Percentiles rank a stretch among this genome's conserved stretches.
These are phyloP conservation scores for Leishmania aethiopica DNA, from an alignment of 208 protist genomes.

Conservation along the genomic window DNA sequence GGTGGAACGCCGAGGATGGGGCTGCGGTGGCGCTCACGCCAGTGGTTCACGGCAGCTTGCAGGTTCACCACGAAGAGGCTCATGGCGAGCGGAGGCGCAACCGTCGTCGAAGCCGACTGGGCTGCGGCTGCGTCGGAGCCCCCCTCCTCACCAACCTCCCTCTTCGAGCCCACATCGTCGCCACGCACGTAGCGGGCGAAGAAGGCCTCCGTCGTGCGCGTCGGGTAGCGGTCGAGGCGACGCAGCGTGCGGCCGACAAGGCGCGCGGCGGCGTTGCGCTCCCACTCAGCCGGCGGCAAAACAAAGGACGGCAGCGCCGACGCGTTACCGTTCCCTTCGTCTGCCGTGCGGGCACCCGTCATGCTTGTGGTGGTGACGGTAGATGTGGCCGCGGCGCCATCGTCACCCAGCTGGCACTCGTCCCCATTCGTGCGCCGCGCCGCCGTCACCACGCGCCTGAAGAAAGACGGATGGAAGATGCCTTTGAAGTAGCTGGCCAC, in stretches of 20 bases:
- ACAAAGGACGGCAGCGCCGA: background rate
- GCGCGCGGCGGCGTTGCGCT: constrained; percentile 27
- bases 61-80: constrained; percentile 43
- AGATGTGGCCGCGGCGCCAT: background rate
- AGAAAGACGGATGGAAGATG: constrained; percentile 51
- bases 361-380: background rate
- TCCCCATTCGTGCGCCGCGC: background rate
- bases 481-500: constrained; percentile 65
- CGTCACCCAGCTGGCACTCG: background rate
- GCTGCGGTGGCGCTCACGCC: background rate
- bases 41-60: constrained; percentile 19
- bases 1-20: background rate
- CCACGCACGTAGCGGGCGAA: constrained; percentile 37
- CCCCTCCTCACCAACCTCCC: background rate
- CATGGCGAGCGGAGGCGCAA: constrained; percentile 40
- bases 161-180: constrained; percentile 6
- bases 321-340: background rate
- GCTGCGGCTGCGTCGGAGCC: background rate
- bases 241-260: constrained; percentile 67
- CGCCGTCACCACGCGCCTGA: constrained; percentile 21
- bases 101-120: background rate
- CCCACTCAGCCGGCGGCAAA: constrained; percentile 10
- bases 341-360: background rate
- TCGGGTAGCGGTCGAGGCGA: constrained; percentile 56
- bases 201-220: constrained; percentile 55